Percentiles rank a stretch among this genome's conserved stretches.
Evolutionary conservation across 495 filamentous ascomycete species (phyloP).

Genomic region (Rhypophila decipiens): DNA sequence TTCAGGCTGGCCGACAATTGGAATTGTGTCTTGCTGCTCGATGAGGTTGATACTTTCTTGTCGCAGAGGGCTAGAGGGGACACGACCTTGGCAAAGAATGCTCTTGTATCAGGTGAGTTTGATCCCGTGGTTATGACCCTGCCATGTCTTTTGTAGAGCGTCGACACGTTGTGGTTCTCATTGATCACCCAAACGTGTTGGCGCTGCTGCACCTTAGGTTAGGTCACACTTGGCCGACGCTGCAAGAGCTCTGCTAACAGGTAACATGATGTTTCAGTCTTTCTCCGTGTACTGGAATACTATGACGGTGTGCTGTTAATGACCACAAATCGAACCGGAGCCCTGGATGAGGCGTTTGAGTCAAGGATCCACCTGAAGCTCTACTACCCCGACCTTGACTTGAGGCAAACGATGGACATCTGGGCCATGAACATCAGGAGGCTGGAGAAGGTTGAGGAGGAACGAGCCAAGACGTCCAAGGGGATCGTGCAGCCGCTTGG

Average conservation of each 20-base stretch:
- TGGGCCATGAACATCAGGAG: slow-evolving; percentile 70
- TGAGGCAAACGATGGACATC: slow-evolving; percentile 66
- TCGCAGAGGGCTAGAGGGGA: slow-evolving; percentile 31
- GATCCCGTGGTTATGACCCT: too few species aligned
- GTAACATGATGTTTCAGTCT: slow-evolving; percentile 22
- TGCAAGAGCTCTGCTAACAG: too few species aligned
- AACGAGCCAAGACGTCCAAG: slow-evolving; percentile 17
- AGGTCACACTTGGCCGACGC: too few species aligned
- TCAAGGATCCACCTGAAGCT: slow-evolving; percentile 43
- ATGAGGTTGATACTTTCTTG: slow-evolving; percentile 49
- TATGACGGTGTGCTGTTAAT: slow-evolving; percentile 46
- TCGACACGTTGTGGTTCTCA: too few species aligned
- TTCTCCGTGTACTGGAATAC: slow-evolving; percentile 47
- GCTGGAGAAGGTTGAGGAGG: slow-evolving; percentile 47
- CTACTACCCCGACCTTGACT: slow-evolving; percentile 51
- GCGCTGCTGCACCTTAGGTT: too few species aligned
- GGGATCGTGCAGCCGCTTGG: slow-evolving; percentile 19
- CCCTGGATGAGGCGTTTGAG: slow-evolving; percentile 44
- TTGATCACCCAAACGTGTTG: too few species aligned
- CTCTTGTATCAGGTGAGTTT: slow-evolving; percentile 34
- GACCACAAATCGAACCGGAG: slow-evolving; percentile 44
- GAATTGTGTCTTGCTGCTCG: slow-evolving; percentile 49
- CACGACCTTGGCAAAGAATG: slow-evolving; percentile 5
- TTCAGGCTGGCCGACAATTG: slow-evolving; percentile 48
- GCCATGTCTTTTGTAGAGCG: too few species aligned